Base-by-base conservation (phyloP, 2,329 filamentous ascomycete species). In the Nigrospora osmanthi region DNA sequence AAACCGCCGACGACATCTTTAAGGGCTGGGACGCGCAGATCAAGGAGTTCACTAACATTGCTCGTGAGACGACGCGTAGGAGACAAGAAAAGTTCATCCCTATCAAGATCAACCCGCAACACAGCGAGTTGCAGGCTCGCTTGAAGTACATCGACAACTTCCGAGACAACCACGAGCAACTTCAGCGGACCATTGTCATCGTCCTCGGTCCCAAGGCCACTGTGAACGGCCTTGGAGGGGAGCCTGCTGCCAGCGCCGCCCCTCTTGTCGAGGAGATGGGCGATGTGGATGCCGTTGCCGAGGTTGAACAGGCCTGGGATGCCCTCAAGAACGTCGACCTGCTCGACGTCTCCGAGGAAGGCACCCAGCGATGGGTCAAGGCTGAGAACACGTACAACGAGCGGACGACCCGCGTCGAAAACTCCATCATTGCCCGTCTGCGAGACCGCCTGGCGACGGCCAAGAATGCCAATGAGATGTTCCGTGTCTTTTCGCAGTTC, bases 381-480 rank as follows among this genome's bases (percentile, higher is more conserved):
- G 93, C 91, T 14, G 93, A 99, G 67, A 88, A 91, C 54, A 84
- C 87, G 35, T 99, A 99, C 73, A 97, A 96, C 54, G 94, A 98
- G 64, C 85, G 94, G 35, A 98, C 94, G 11, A 91, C 93, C 15
- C 82, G 93, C 48, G 93, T 99, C 5, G 93, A 99, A 64, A 98
- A 98, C 67, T 96, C 93, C 4, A 98, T 99, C 65, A 99, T 99
- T 62, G 89, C 93, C 32, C 80, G 89, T 44, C 75, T 98, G 31
- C 80, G 93, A 58, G 93, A 98, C 66, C 86, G 93, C 47, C 76
- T 98, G 45, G 93, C 90, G 13, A 95, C 89, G 7, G 91, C 93
- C 12, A 96, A 95, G 73, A 95, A 89, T 50, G 93, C 93, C 35
- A 97, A 95, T 61, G 94, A 98, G 67, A 99, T 98, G 93, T 99